Evolutionary conservation across 768 basidiomycete species (phyloP).

Genomic region (Fomitopsis serialis): DNA sequence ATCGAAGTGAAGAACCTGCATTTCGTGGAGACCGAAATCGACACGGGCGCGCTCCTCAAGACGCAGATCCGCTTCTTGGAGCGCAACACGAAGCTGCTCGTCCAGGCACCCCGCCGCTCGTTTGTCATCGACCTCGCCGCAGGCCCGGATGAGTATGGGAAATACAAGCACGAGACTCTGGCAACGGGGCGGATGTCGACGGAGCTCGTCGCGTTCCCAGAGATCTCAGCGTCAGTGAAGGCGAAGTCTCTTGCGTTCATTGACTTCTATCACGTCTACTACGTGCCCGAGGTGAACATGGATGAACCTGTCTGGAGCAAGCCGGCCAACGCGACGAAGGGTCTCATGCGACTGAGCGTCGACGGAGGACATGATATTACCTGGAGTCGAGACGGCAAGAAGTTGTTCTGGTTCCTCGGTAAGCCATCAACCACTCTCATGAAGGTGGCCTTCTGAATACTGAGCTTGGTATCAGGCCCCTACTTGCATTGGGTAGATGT

Average conservation of each 20-base stretch:
- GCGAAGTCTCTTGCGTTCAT: constrained; percentile 47
- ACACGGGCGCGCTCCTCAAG: constrained; percentile 34
- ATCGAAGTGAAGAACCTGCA: constrained; percentile 43
- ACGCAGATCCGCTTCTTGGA: constrained; percentile 50
- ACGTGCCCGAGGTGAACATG: constrained; percentile 38
- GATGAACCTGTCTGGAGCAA: constrained; percentile 58
- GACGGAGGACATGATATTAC: constrained; percentile 72
- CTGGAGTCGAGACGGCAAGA: constrained; percentile 59
- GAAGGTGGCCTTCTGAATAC: no score
- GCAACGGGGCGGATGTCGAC: constrained; percentile 52
- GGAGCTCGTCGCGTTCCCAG: constrained; percentile 46
- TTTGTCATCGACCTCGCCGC: constrained; percentile 47
- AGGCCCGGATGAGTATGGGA: constrained; percentile 40
- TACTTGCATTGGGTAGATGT: constrained; percentile 60
- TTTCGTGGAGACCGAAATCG: constrained; percentile 48
- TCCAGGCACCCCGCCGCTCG: constrained; percentile 48
- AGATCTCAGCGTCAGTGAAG: constrained; percentile 4
- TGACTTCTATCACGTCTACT: constrained; percentile 65
- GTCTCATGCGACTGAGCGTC: constrained; percentile 56
- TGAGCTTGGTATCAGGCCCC: constrained; percentile 44
- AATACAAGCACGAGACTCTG: constrained; percentile 42
- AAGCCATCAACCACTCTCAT: background rate
- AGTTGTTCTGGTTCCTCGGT: constrained; percentile 74
- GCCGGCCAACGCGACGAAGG: constrained; percentile 60
- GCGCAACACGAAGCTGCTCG: constrained; percentile 46